Conservation (phyloP, 169 alveolate species). For the Plasmodium blacklocki region DNA sequence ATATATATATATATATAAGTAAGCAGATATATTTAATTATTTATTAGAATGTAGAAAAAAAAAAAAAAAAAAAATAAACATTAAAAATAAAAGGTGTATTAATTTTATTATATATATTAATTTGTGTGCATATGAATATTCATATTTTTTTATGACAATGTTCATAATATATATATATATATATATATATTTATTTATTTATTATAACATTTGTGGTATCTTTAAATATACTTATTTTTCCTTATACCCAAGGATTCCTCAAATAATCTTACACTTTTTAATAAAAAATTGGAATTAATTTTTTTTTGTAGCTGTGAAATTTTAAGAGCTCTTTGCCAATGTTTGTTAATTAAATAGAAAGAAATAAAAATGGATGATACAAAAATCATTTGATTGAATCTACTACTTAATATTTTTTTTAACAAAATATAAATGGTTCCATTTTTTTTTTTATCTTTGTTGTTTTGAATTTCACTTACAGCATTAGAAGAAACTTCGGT, state of each 20-base stretch:
- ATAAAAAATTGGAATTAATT: constrained; percentile 48
- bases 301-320: constrained; percentile 34
- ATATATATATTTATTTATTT: too few relatives aligned
- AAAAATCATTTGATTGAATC: constrained; percentile 60
- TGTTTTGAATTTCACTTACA: constrained; percentile 38
- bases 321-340: constrained; percentile 70
- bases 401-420: constrained; percentile 62
- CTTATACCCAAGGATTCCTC: constrained; percentile 64
- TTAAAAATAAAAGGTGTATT: too few relatives aligned
- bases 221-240: constrained; percentile 17
- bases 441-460: constrained; percentile 11
- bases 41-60: too few relatives aligned
- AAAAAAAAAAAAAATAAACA: too few relatives aligned
- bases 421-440: constrained; percentile 28
- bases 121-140: not conserved
- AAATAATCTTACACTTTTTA: constrained; percentile 36
- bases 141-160: not conserved
- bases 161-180: not conserved
- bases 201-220: too few relatives aligned
- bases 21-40: too few relatives aligned
- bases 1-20: too few relatives aligned
- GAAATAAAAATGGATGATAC: constrained; percentile 64
- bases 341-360: constrained; percentile 32
- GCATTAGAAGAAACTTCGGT: constrained; percentile 77
- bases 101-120: not conserved